These are phyloP conservation scores for Clarireedia sp. DNA, from an alignment of 2,329 filamentous ascomycete genomes.

Conservation along the genomic window DNA sequence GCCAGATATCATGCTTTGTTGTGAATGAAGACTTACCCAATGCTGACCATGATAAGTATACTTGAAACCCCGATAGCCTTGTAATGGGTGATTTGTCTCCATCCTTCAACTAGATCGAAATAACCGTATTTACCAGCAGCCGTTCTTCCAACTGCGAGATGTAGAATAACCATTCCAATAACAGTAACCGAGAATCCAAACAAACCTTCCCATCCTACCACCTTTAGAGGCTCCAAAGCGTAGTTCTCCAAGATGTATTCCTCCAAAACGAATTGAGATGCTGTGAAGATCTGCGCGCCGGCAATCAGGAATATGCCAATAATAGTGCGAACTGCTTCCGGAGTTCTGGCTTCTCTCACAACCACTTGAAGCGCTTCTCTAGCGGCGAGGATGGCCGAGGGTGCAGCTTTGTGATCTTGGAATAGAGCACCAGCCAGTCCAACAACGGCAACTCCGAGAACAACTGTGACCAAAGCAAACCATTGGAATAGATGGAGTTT, in stretches of 20 bases:
- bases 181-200: slow-evolving; percentile 82
- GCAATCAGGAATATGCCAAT: slow-evolving; percentile 87
- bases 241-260: slow-evolving; percentile 83
- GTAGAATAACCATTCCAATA: slow-evolving; percentile 70
- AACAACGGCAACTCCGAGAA: slow-evolving; percentile 80
- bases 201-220: slow-evolving; percentile 92
- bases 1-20: neutral
- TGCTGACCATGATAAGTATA: slow-evolving; percentile 91
- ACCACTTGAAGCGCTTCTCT: slow-evolving; percentile 36
- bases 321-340: slow-evolving; percentile 59
- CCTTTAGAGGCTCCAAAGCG: slow-evolving; percentile 66
- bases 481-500: slow-evolving; percentile 84
- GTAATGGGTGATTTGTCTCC: slow-evolving; percentile 70
- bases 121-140: slow-evolving; percentile 68
- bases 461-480: slow-evolving; percentile 78
- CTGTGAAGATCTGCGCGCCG: slow-evolving; percentile 91
- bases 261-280: slow-evolving; percentile 90
- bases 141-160: slow-evolving; percentile 68
- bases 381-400: slow-evolving; percentile 31
- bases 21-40: slow-evolving; percentile 57
- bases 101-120: slow-evolving; percentile 84
- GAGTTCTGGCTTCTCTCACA: slow-evolving; percentile 35
- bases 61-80: slow-evolving; percentile 67
- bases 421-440: slow-evolving; percentile 82
- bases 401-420: slow-evolving; percentile 44